Evolutionary conservation across 495 filamentous ascomycete genomes (phyloP), one percentile per base, ranked within the genome.

Genomic region (Penicillium mononematosum): DNA sequence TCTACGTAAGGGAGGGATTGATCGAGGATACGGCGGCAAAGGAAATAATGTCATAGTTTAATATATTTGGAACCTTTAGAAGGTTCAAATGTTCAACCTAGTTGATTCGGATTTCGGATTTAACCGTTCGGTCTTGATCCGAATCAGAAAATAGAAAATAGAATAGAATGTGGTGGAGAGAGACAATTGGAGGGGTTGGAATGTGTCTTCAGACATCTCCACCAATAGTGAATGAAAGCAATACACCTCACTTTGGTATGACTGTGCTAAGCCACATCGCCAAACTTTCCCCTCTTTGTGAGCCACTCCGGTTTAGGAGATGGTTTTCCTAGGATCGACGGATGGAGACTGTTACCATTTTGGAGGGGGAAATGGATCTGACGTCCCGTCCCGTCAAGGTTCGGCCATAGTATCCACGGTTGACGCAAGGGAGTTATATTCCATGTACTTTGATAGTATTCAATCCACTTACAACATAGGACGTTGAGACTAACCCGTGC

Each of bases 311-410:
- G 31, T 34, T 34, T 20, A 20, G 46, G 5, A 3, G 6, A 50
- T 50, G 0, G 12, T 38, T 42, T 17, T 17, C 22, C 3, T 25
- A 11, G 14, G 29, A 47, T 44, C 45, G 51, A 45, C 58, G 42
- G 36, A 55, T 29, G 27, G 27, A 42, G 58, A 20, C n/a, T 43
- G 45, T 46, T 50, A 27, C 52, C 53, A 29, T 57, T 31, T 34
- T 34, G 24, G 34, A 16, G 44, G 53, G 53, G 53, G 19, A 41
- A 57, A 57, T 66, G 66, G 66, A 66, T 66, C 63, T 45, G 42
- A 62, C 72, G 74, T 70, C 65, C 75, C 75, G 75, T 71, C 72
- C 75, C 75, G 75, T 77, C 70, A 76, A 77, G 75, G 75, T 76
- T 76, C 67, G 70, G 71, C 66, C 66, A 63, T 58, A 69, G 39